Evolutionary conservation across 2,329 filamentous ascomycete genomes (phyloP).

Genomic region (Trichoderma pleuroti): DNA sequence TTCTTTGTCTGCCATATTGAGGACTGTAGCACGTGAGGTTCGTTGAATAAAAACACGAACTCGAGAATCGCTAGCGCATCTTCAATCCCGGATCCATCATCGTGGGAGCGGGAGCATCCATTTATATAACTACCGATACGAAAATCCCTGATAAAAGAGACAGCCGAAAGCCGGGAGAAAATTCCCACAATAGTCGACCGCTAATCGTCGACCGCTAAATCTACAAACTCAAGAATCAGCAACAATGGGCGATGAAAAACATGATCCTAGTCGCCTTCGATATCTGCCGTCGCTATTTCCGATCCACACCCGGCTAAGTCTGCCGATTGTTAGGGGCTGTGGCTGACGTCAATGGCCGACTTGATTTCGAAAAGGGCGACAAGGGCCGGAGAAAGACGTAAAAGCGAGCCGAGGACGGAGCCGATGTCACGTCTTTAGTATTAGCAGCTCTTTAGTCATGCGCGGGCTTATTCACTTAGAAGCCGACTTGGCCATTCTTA

Average conservation of each 20-base stretch:
- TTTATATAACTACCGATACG: slow-evolving; percentile 3
- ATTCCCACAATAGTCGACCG: slow-evolving; percentile 8
- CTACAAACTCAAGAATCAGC: not conserved
- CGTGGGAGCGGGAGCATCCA: slow-evolving; percentile 21
- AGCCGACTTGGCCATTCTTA: not conserved
- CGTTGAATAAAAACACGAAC: not conserved
- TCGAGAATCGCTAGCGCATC: not conserved
- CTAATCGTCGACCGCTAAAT: slow-evolving; percentile 8
- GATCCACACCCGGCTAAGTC: slow-evolving; percentile 10
- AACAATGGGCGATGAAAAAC: not conserved
- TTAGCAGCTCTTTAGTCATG: not conserved
- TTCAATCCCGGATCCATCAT: slow-evolving; percentile 8
- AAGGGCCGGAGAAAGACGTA: not conserved
- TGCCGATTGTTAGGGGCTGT: slow-evolving; percentile 8
- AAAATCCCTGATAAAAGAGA: not conserved
- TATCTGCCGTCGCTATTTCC: slow-evolving; percentile 6
- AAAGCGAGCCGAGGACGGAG: slow-evolving; percentile 8
- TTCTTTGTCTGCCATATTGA: slow-evolving; percentile 10
- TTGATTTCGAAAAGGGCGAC: not conserved
- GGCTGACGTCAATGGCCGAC: slow-evolving; percentile 10
- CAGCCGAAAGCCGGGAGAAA: slow-evolving; percentile 12
- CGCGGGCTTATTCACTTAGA: not conserved
- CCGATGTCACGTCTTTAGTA: not conserved
- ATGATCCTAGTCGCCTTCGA: not conserved
- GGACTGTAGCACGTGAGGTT: not conserved